Percentiles rank a stretch among this genome's conserved stretches.
These are phyloP conservation scores for Ilex asprella DNA, from an alignment of 257 asterid genomes.

Conservation along the genomic window DNA sequence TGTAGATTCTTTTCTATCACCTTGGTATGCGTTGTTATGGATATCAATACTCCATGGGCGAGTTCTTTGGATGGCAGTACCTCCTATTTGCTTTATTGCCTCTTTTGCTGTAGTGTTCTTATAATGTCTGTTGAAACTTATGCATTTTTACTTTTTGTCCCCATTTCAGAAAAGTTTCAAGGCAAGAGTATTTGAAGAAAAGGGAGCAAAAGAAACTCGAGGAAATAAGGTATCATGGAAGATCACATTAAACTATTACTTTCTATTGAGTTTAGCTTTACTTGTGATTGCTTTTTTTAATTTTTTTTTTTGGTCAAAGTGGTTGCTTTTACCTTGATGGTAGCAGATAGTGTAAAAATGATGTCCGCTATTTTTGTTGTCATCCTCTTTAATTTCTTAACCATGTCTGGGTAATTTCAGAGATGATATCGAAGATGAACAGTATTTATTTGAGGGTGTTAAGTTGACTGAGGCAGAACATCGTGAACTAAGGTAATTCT, in stretches of 20 bases:
- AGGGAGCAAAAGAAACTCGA: slow-evolving; percentile 91
- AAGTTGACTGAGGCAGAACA: slow-evolving; percentile 68
- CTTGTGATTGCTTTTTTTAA: neutral
- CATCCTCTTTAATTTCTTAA: slow-evolving; percentile 4
- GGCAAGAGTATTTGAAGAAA: slow-evolving; percentile 88
- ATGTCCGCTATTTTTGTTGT: slow-evolving; percentile 7
- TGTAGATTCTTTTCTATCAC: neutral
- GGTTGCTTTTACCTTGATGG: neutral
- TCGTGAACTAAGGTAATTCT: slow-evolving; percentile 52
- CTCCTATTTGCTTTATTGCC: neutral
- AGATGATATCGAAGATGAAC: slow-evolving; percentile 88
- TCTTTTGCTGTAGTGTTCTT: neutral
- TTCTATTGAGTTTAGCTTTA: neutral
- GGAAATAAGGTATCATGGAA: slow-evolving; percentile 54
- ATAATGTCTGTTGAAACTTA: slow-evolving; percentile 11
- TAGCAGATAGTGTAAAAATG: neutral
- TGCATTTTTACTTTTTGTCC: slow-evolving; percentile 8
- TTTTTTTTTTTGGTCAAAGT: too few relatives aligned
- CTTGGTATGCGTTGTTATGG: neutral
- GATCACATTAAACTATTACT: neutral
- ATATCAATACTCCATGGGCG: too few relatives aligned
- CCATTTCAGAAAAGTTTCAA: slow-evolving; percentile 56
- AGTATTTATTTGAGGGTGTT: slow-evolving; percentile 72
- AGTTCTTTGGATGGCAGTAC: too few relatives aligned
- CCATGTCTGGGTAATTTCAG: slow-evolving; percentile 31